Evolutionary conservation across 2,329 filamentous ascomycete species (phyloP).

Genomic region (Ophiostoma perfectum): DNA sequence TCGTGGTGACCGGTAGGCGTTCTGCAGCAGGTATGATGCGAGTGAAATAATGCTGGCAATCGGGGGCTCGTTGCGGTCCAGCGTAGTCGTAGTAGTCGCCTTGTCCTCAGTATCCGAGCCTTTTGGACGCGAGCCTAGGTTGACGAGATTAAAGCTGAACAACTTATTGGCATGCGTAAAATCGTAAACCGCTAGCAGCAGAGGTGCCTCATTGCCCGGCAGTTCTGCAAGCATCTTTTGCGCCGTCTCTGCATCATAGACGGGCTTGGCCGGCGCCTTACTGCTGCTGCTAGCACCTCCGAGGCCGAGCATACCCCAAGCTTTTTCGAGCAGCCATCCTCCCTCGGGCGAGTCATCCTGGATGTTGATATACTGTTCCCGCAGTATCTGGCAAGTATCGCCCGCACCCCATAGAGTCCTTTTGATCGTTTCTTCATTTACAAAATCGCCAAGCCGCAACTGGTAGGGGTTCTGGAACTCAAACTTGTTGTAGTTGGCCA

Average conservation of each 20-base stretch:
- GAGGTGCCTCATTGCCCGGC: slow-evolving; percentile 73
- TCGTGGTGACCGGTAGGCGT: slow-evolving; percentile 77
- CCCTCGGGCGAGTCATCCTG: slow-evolving; percentile 86
- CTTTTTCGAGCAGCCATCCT: slow-evolving; percentile 70
- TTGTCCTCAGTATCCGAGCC: not conserved
- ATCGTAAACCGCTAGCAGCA: slow-evolving; percentile 83
- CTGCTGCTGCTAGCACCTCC: slow-evolving; percentile 45
- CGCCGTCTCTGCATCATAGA: slow-evolving; percentile 69
- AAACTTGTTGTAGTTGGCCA: slow-evolving; percentile 99
- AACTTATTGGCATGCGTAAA: slow-evolving; percentile 93
- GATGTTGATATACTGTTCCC: slow-evolving; percentile 74
- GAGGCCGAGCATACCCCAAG: slow-evolving; percentile 78
- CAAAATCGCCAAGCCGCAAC: slow-evolving; percentile 85
- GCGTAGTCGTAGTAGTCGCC: not conserved
- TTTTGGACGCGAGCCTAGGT: slow-evolving; percentile 38
- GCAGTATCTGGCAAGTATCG: slow-evolving; percentile 59
- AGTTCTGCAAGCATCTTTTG: slow-evolving; percentile 75
- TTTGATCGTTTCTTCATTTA: slow-evolving; percentile 81
- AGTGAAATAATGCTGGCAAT: slow-evolving; percentile 80
- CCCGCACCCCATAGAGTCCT: slow-evolving; percentile 76
- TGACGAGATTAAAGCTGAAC: slow-evolving; percentile 81
- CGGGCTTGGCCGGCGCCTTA: slow-evolving; percentile 55
- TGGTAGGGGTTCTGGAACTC: slow-evolving; percentile 97
- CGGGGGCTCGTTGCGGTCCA: slow-evolving; percentile 54
- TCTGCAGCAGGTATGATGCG: slow-evolving; percentile 87